Base-by-base conservation (phyloP, 257 asterid genomes). In the Anisodus acutangulus region DNA sequence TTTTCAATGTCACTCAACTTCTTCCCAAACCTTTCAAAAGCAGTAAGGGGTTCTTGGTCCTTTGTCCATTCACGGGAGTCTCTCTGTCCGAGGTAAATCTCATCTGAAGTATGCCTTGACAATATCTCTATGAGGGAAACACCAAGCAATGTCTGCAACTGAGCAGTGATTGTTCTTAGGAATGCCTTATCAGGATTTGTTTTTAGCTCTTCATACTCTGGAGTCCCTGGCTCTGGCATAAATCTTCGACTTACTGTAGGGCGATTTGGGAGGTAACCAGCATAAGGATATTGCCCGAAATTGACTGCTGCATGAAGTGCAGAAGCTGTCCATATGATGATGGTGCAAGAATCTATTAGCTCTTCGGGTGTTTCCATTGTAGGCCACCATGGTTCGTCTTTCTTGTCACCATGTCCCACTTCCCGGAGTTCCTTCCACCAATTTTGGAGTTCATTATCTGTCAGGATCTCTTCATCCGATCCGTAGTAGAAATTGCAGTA, bases 221-320 rank as follows among this genome's bases (percentile, higher is more conserved):
- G 89, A n/a, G 88, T 88, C 37, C 90, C 91, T 0, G 79, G 84
- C 51, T 94, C 88, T 1, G 97, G 98, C 79, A 94, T 91, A 86
- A 94, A 86, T 57, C 93, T 85, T 2, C 97, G 91, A 85, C 97
- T 93, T 4, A 88, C 78, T n/a, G 94, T 83, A 0, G 98, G 97
- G 31, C 97, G 92, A 79, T 90, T 91, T 1, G 93, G 97, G 26
- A 87, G 85, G 82, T 91, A 91, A 31, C 97, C 98, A 13, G 91
- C 93, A 26, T 84, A 93, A 51, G 97, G 91, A 85, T 87, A 94
- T 85, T 90, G 97, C 12, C 97, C 96, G 31, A 94, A 94, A 66
- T 91, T 94, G 62, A 91, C 86, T 0, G 96, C 92, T 17, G 98
- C 96, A 11, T 94, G 98, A 68, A 93, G 96, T n/a, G 98, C 97